A percentile compares a stretch with the other conserved stretches of the same genome.
Conservation (phyloP, 2,329 filamentous ascomycete genomes). For the Myotisia sp. region DNA sequence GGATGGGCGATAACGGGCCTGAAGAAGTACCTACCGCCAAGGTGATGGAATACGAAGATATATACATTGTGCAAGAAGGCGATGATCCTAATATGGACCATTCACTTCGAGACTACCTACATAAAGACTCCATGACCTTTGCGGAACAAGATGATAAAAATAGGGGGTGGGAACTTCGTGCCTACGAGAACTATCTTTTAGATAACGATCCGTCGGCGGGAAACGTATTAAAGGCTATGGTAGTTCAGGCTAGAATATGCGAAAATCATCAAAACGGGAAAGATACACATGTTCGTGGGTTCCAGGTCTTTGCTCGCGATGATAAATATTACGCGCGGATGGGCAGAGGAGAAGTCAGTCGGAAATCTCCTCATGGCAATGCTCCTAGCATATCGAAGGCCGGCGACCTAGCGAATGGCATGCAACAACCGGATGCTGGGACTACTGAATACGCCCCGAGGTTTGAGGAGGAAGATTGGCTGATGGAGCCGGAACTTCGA, state of each 20-base stretch:
- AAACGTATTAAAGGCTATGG: slow-evolving; percentile 69
- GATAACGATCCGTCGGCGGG: slow-evolving; percentile 38
- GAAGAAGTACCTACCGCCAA: background rate
- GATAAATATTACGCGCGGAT: slow-evolving; percentile 21
- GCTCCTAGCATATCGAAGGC: slow-evolving; percentile 7
- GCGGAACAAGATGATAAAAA: slow-evolving; percentile 11
- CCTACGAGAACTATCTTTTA: slow-evolving; percentile 16
- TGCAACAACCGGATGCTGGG: slow-evolving; percentile 1
- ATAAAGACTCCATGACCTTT: slow-evolving; percentile 2
- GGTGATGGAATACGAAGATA: background rate
- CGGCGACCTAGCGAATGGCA: slow-evolving; percentile 12
- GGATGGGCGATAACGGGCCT: background rate
- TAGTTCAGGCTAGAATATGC: slow-evolving; percentile 77
- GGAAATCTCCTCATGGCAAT: slow-evolving; percentile 1
- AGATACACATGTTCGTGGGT: slow-evolving; percentile 87
- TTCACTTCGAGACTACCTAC: background rate
- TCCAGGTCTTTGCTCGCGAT: slow-evolving; percentile 62
- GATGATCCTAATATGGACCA: background rate
- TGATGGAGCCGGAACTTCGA: slow-evolving; percentile 36
- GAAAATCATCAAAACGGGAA: slow-evolving; percentile 99
- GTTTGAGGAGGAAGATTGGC: slow-evolving; percentile 35
- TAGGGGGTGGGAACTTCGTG: slow-evolving; percentile 14
- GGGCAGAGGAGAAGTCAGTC: slow-evolving; percentile 10
- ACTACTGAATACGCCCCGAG: slow-evolving; percentile 10
- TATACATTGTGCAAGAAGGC: background rate